Evolutionary conservation across 2,329 filamentous ascomycete genomes (phyloP).

Genomic region (Venturia pyrina): DNA sequence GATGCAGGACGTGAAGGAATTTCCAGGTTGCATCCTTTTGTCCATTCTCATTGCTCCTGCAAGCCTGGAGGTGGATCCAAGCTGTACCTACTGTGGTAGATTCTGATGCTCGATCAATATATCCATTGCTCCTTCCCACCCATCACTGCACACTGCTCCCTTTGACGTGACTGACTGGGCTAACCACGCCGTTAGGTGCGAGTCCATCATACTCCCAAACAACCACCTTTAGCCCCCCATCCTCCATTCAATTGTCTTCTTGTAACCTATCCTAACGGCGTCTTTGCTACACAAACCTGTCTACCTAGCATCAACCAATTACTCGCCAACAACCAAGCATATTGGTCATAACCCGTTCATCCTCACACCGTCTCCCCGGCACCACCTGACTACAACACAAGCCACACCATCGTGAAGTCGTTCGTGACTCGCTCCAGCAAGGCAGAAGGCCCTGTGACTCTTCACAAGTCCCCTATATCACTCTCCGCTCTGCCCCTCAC

Average conservation of each 20-base stretch:
- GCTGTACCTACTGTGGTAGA: not conserved
- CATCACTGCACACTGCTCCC: not conserved
- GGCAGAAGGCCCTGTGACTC: conserved; percentile 1
- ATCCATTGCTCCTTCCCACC: not conserved
- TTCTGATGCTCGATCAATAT: not conserved
- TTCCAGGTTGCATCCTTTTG: not conserved
- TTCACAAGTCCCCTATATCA: not conserved
- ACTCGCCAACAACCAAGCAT: not conserved
- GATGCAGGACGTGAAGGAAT: not conserved
- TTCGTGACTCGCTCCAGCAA: not conserved
- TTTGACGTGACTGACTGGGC: not conserved
- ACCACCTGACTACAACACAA: conserved; percentile 1
- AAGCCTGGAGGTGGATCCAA: not conserved
- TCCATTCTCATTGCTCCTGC: not conserved
- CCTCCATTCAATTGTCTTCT: not conserved
- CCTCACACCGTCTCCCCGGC: not conserved
- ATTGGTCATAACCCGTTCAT: not conserved
- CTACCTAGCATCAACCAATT: not conserved
- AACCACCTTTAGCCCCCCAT: not conserved
- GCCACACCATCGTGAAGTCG: not conserved
- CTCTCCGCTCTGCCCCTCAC: not conserved
- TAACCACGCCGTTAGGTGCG: not conserved
- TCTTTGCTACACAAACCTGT: not conserved
- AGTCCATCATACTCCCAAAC: not conserved
- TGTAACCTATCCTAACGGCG: not conserved